A percentile compares a stretch with the other conserved stretches of the same genome.
phyloP scores from a whole-genome alignment of 1,139 yeast species.

The Scheffersomyces titani region DNA sequence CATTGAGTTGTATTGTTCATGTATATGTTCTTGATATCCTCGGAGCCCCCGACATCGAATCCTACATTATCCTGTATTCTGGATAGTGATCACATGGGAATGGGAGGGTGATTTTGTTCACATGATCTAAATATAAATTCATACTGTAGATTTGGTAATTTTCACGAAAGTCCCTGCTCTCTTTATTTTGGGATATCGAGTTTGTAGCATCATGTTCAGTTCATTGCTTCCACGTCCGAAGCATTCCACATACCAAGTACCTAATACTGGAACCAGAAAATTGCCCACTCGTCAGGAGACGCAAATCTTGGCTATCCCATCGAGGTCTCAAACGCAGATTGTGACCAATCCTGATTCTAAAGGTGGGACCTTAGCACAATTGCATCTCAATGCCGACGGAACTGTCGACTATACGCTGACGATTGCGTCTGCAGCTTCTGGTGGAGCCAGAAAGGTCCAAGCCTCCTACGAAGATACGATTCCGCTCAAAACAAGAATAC shows the following conservation, averaged over 20 bases:
- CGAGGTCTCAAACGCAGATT: neutral
- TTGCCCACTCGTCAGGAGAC: neutral
- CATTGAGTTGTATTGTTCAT: no score
- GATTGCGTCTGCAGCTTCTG: conserved; percentile 17
- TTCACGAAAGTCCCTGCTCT: neutral
- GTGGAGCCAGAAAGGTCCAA: conserved; percentile 17
- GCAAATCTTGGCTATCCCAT: neutral
- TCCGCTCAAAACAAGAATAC: conserved; percentile 41
- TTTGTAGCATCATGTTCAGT: conserved; percentile 27
- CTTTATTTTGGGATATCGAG: neutral
- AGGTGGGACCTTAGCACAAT: conserved; percentile 9
- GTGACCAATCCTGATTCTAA: neutral
- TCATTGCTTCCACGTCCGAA: conserved; percentile 34
- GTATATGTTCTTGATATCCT: no score
- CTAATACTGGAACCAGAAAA: neutral
- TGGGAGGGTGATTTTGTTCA: neutral
- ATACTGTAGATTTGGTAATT: neutral
- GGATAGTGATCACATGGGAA: neutral
- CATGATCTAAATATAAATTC: neutral
- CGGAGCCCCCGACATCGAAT: no score
- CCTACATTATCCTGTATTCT: no score
- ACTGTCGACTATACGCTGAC: conserved; percentile 29
- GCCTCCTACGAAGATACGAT: conserved; percentile 41
- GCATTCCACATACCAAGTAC: conserved; percentile 18
- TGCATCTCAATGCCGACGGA: conserved; percentile 30